Conservation (phyloP, 106 monocot genomes). For the Amphibolis antarctica region DNA sequence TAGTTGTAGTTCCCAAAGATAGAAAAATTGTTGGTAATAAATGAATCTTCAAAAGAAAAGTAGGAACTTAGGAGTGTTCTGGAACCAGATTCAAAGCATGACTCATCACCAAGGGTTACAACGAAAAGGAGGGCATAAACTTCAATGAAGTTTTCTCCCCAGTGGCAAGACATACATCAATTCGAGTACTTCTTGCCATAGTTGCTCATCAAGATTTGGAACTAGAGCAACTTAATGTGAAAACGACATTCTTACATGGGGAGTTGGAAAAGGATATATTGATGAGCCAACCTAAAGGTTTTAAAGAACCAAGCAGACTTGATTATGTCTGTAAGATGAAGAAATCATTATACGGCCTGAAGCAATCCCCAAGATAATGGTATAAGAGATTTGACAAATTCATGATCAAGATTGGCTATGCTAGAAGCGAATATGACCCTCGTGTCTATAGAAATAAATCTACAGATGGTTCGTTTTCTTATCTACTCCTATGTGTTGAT, state of each 20-base stretch:
- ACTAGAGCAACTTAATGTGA: not conserved
- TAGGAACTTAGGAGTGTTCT: not conserved
- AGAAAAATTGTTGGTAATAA: not conserved
- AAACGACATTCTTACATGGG: not conserved
- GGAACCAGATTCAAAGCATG: not conserved
- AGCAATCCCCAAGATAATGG: not conserved
- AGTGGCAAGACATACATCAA: not conserved
- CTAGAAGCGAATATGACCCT: not conserved
- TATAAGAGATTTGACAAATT: not conserved
- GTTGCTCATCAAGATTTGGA: not conserved
- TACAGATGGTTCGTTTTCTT: not conserved
- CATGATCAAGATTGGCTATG: not conserved
- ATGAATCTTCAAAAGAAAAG: conserved; percentile 1
- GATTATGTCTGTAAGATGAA: not conserved
- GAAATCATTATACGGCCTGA: not conserved
- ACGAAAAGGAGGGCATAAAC: not conserved
- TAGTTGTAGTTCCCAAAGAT: not conserved
- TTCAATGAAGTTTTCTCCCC: not conserved
- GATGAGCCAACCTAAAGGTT: not conserved
- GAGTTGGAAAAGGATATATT: not conserved
- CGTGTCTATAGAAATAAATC: not conserved
- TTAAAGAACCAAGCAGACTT: not conserved
- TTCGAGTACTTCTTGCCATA: not conserved
- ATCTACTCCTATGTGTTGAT: not conserved
- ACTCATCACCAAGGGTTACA: not conserved